These are phyloP conservation scores for Obelidium mucronatum DNA, from an alignment of 192 early-diverging fungal genomes.

Conservation along the genomic window DNA sequence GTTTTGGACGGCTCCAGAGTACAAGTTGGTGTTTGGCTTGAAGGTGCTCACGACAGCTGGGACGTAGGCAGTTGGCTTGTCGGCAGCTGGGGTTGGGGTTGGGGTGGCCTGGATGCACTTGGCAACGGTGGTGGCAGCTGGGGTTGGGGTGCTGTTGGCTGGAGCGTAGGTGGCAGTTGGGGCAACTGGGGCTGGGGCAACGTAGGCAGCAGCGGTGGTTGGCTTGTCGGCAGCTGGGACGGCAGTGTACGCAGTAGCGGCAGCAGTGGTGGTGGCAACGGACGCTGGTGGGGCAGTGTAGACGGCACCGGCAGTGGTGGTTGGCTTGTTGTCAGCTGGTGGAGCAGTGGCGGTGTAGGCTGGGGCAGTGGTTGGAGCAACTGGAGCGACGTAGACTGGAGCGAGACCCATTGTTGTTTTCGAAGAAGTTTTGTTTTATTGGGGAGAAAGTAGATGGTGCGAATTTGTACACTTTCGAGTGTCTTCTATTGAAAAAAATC, in stretches of 20 bases:
- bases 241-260: too few species aligned
- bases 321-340: not conserved
- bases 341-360: slow-evolving; percentile 1
- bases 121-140: not conserved
- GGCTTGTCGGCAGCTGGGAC: too few species aligned
- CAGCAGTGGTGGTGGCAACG: too few species aligned
- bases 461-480: too few species aligned
- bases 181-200: not conserved
- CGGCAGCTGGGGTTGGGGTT: slow-evolving; percentile 13
- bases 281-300: too few species aligned
- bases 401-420: too few species aligned
- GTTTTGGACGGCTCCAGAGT: slow-evolving; percentile 3
- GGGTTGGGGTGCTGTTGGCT: not conserved
- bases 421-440: not conserved
- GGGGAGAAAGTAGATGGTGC: not conserved
- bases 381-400: not conserved
- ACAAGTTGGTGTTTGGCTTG: slow-evolving; percentile 15
- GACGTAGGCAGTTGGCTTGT: not conserved
- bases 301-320: not conserved
- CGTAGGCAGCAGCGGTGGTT: too few species aligned
- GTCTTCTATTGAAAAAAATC: too few species aligned
- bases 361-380: slow-evolving; percentile 2
- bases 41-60: slow-evolving; percentile 3
- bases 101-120: slow-evolving; percentile 22
- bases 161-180: not conserved